Conservation (phyloP, 768 basidiomycete species). For the Mycena vulgaris region DNA sequence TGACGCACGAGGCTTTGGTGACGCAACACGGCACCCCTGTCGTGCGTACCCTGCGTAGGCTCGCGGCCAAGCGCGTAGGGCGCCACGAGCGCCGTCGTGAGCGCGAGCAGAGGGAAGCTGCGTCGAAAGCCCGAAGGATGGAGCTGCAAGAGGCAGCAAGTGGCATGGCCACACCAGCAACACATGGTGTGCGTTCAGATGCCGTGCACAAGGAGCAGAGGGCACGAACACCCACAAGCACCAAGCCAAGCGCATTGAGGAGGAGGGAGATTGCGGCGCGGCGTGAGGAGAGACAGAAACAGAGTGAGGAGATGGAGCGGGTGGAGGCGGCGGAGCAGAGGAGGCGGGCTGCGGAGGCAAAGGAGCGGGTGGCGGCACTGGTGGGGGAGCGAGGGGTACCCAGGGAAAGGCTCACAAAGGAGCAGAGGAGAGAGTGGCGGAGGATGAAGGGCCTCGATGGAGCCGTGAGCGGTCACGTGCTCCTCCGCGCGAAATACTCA, state of each 20-base stretch:
- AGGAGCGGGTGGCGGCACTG: neutral
- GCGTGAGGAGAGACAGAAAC: neutral
- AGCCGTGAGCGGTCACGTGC: conserved; percentile 14
- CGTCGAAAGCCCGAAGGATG: too few relatives aligned
- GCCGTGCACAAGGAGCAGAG: too few relatives aligned
- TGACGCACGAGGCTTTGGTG: too few relatives aligned
- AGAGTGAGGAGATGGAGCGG: neutral
- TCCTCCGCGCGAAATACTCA: conserved; percentile 23
- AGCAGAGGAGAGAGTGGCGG: conserved; percentile 10
- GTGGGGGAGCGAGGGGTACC: neutral
- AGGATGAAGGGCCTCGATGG: neutral
- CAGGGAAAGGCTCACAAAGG: neutral
- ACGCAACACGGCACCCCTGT: too few relatives aligned
- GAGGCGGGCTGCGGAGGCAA: neutral
- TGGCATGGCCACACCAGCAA: neutral
- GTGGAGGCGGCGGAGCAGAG: neutral
- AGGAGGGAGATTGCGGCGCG: conserved; percentile 13
- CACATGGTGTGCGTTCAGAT: neutral
- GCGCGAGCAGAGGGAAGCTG: too few relatives aligned
- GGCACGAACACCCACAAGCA: too few relatives aligned
- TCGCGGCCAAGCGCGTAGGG: too few relatives aligned
- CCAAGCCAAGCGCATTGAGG: conserved; percentile 5
- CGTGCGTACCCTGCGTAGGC: too few relatives aligned
- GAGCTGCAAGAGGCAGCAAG: neutral
- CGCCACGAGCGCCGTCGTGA: too few relatives aligned